These are phyloP conservation scores for Plenodomus lindquistii DNA, from an alignment of 2,329 filamentous ascomycete species.

Conservation along the genomic window DNA sequence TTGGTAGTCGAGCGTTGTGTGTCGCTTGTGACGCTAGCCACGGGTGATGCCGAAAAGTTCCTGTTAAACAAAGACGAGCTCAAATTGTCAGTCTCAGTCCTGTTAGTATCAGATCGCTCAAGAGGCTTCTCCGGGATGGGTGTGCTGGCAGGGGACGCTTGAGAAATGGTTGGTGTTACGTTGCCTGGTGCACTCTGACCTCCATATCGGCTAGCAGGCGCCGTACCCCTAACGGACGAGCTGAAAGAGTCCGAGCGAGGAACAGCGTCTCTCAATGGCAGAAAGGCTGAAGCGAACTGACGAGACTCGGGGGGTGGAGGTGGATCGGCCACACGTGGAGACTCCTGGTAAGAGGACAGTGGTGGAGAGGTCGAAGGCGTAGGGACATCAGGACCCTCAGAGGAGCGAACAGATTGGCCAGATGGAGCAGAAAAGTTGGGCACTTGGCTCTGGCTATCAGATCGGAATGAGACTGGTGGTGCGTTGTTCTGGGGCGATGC, in stretches of 20 bases:
- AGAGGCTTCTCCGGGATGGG: conserved; percentile 56
- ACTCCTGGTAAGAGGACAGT: conserved; percentile 55
- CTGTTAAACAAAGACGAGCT: conserved; percentile 44
- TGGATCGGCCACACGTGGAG: conserved; percentile 61
- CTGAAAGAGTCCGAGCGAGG: conserved; percentile 67
- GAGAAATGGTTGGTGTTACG: conserved; percentile 51
- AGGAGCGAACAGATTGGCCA: conserved; percentile 50
- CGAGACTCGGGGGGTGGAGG: conserved; percentile 72
- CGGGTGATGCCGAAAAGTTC: conserved; percentile 45
- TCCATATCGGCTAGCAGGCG: conserved; percentile 68
- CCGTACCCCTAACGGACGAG: conserved; percentile 78
- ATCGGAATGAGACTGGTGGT: conserved; percentile 66
- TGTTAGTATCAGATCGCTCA: conserved; percentile 41
- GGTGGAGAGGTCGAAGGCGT: conserved; percentile 68
- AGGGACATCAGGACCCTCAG: conserved; percentile 55
- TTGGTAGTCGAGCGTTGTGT: conserved; percentile 40
- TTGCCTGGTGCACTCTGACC: conserved; percentile 53
- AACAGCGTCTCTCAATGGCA: conserved; percentile 66
- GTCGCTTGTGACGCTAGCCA: conserved; percentile 47
- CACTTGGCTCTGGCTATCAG: conserved; percentile 47
- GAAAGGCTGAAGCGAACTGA: conserved; percentile 76
- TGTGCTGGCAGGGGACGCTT: conserved; percentile 51
- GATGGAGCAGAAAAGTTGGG: conserved; percentile 47
- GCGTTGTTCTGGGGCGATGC: conserved; percentile 50
- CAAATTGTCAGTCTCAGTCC: conserved; percentile 42